Base-by-base conservation (phyloP, 2,329 filamentous ascomycete species). In the Penicillium decumbens region DNA sequence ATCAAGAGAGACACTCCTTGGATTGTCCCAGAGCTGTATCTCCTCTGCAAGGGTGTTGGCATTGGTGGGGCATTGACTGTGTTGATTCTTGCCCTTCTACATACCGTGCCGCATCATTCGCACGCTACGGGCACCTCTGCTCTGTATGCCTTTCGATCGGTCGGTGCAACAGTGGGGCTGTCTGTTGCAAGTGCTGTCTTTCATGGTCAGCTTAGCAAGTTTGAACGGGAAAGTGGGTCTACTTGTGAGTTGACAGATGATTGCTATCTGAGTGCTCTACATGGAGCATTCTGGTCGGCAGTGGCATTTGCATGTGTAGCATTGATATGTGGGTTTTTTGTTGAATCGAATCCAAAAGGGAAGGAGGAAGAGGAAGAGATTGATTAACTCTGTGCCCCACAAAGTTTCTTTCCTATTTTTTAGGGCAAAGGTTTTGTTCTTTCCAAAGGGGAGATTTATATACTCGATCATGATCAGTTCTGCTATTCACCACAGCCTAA, bases 71-170 rank as follows among this genome's bases (percentile, higher is more conserved):
- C 35, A 9, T 15, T 57, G 39, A 55, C 51, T 3, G 47, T 50
- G 49, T 15, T 53, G n/a, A 50, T 57, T 13, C 29, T 57, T 4
- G 54, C 51, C 2, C 33, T 54, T 37, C 42, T 54, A 2, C 49
- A 50, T 41, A 43, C 42, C 1, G 51, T 57, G 9, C 51, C 49
- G 1, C 52, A 55, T 27, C 41, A 49, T 9, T 29, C 42, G 28
- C 51, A 57, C 30, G 54, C 54, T 3, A 53, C 49, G 3, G 47
- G 45, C 15, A 55, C 52, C 6, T 52, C 51, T 27, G 54, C 52
- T 0, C 37, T 47, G 7, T 53, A 53, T 39, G 54, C 54, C 3
- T 55, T 55, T 38, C 52, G 54, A 41, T 55, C 49, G 24, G 50
- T 45, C 7, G 51, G 54, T 2, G 42, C 47, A 18, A 57, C 49